A percentile compares a stretch with the other conserved stretches of the same genome.
Evolutionary conservation across 1,139 yeast genomes (phyloP).

Genomic region (Pichia sp.): DNA sequence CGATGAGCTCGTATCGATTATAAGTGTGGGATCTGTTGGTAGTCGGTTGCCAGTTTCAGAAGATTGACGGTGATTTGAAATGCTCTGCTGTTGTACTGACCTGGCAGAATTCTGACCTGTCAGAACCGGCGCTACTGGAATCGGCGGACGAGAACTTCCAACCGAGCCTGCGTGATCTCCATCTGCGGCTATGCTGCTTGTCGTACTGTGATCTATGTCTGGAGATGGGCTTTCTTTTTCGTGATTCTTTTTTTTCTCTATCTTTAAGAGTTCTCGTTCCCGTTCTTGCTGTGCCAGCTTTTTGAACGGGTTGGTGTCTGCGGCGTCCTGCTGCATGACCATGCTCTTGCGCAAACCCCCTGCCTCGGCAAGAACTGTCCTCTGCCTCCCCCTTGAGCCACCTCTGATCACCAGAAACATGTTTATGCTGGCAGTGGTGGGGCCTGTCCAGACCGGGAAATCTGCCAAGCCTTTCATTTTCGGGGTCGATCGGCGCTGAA

Average conservation of each 20-base stretch:
- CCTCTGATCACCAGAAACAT: not conserved
- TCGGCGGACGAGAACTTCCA: not conserved
- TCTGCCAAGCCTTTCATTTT: not conserved
- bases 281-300: slow-evolving; percentile 8
- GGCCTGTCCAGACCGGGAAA: too few species aligned
- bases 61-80: not conserved
- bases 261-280: not conserved
- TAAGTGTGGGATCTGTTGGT: not conserved
- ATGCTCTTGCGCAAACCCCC: not conserved
- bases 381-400: not conserved
- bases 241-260: not conserved
- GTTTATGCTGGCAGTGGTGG: not conserved
- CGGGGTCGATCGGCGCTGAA: not conserved
- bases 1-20: not conserved
- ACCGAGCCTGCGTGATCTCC: too few species aligned
- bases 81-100: not conserved
- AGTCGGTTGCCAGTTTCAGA: not conserved
- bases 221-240: not conserved
- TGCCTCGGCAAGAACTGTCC: not conserved
- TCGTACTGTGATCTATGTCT: not conserved
- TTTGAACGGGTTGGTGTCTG: slow-evolving; percentile 10
- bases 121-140: not conserved
- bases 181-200: not conserved
- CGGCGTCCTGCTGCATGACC: not conserved
- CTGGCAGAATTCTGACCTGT: not conserved